phyloP scores from a whole-genome alignment of 1,139 yeast genomes.

The Taphrina pruni region DNA sequence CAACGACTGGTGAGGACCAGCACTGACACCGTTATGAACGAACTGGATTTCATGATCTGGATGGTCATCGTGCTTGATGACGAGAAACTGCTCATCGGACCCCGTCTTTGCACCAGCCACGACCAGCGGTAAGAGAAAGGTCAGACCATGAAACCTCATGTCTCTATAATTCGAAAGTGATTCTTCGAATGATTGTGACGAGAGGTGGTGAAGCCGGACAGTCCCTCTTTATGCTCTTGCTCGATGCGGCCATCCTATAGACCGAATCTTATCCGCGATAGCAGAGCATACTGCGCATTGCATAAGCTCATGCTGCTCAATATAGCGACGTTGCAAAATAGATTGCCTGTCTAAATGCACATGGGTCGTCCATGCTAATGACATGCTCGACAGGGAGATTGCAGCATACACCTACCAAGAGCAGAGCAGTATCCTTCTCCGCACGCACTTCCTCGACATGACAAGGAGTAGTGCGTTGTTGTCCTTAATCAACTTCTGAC shows the following conservation, averaged over 20 bases:
- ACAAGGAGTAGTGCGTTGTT: too few relatives aligned
- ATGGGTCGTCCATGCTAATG: not conserved
- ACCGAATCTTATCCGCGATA: too few relatives aligned
- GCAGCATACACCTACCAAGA: not conserved
- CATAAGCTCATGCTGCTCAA: not conserved
- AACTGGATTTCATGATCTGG: conserved; percentile 14
- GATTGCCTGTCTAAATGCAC: not conserved
- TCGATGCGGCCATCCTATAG: too few relatives aligned
- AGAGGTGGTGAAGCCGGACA: not conserved
- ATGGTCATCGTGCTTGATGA: conserved; percentile 8
- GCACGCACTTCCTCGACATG: too few relatives aligned
- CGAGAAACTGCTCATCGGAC: not conserved
- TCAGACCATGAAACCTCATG: not conserved
- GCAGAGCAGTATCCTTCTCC: not conserved
- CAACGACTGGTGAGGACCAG: not conserved
- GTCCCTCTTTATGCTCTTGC: not conserved
- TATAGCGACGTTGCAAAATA: not conserved
- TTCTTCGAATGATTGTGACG: too few relatives aligned
- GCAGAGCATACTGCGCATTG: not conserved
- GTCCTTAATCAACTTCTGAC: too few relatives aligned
- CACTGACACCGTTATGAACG: not conserved
- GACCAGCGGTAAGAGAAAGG: not conserved
- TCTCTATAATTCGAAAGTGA: not conserved
- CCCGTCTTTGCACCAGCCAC: not conserved
- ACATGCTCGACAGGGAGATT: not conserved